Evolutionary conservation across 192 early-diverging fungal genomes (phyloP), one percentile per base, ranked within the genome.

Genomic region (Backusella tarrabulga): DNA sequence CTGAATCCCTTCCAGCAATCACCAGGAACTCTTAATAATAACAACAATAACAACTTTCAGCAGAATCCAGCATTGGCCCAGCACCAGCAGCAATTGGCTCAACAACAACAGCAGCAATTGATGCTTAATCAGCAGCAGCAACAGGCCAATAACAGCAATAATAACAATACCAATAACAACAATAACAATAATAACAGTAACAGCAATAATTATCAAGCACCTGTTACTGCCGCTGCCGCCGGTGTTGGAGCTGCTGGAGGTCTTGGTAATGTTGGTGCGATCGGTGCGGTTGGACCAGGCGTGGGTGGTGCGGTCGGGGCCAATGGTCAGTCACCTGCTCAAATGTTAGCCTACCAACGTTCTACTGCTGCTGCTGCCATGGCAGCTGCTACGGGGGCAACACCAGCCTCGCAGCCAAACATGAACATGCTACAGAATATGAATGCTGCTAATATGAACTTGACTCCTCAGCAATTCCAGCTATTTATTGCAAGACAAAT

Each of bases 381-480:
- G 56, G 66, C 67, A n/a, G 42, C 73, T 66, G 40, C 60, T 35
- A 66, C 74, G 23, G 32, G 21, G 38, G 6, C 29, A 66, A 46
- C 74, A 9, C 9, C 74, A 36, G 26, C 12, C 15, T 15, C 21
- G 4, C 19, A n/a, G 0, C 6, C 44, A 72, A n/a, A 67, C 70
- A 23, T 72, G 11, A 68, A 80, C 50, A 4, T 76, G 34, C 23
- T 76, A 29, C 56, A 63, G 29, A 75, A 75, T 23, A 41, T 73
- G 40, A 50, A 67, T 29, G 56, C 56, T 12, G 26, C 56, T 8
- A 35, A 23, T n/a, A 34, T 73, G 26, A 52, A 23, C 15, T 21
- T 73, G n/a, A 74, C 72, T 1, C 78, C 73, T 32, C 78, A 75
- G 50, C 78, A 79, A n/a, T 32, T 79, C 15, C 78, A 79, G 44